phyloP scores from a whole-genome alignment of 768 basidiomycete species.

The Psilocybe cubensis region DNA sequence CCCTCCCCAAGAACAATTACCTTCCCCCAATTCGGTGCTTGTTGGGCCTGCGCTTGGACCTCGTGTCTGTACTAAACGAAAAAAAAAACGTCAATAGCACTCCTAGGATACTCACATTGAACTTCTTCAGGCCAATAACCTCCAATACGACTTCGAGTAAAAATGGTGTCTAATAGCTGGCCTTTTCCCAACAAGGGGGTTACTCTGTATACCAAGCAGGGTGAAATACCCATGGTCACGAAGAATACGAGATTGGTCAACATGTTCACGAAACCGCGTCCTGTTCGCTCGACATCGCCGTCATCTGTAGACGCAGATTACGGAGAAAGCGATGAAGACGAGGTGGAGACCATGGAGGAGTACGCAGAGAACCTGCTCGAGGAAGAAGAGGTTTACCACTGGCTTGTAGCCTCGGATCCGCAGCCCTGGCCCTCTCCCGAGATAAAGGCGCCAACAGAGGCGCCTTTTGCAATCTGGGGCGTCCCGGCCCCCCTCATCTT shows the following conservation, averaged over 20 bases:
- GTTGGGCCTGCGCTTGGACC: not conserved
- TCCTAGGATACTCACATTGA: too few species aligned
- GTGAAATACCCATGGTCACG: not conserved
- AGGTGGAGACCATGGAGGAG: conserved; percentile 4
- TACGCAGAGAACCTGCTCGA: not conserved
- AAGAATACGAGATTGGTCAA: not conserved
- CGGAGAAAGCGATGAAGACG: not conserved
- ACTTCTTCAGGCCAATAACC: not conserved
- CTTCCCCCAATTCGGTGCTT: not conserved
- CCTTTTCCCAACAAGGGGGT: not conserved
- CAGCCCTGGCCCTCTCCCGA: not conserved
- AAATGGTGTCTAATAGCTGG: not conserved
- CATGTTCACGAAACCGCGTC: not conserved
- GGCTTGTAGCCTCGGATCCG: conserved; percentile 2
- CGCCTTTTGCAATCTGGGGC: conserved; percentile 6
- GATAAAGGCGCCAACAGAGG: conserved; percentile 1
- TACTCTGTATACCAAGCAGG: not conserved
- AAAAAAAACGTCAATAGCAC: too few species aligned
- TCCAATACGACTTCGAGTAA: not conserved
- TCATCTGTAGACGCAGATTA: conserved; percentile 3
- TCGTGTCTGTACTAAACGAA: not conserved
- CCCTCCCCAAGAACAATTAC: conserved; percentile 2
- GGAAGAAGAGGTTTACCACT: conserved; percentile 1
- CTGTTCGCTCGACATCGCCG: not conserved
- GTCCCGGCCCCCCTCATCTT: conserved; percentile 16